phyloP scores from a whole-genome alignment of 2,329 filamentous ascomycete genomes.

The Lachnellula arida region DNA sequence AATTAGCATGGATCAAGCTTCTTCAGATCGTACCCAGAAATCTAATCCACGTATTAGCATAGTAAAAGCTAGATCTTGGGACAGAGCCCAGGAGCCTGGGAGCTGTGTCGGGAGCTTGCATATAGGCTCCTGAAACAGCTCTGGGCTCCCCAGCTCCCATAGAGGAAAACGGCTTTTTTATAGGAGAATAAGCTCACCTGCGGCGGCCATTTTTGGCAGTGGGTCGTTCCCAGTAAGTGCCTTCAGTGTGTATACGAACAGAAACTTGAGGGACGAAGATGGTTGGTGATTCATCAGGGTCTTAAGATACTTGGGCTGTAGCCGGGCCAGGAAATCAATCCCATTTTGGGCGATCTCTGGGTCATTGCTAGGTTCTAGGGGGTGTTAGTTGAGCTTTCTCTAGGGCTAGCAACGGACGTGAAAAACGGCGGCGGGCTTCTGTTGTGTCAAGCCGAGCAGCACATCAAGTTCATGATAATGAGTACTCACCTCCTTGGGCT shows the following conservation, averaged over 20 bases:
- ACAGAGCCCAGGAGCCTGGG: too few species aligned
- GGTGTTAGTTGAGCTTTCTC: constrained; percentile 4
- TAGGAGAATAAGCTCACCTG: too few species aligned
- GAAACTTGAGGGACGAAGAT: constrained; percentile 53
- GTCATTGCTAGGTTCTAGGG: constrained; percentile 54
- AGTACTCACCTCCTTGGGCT: constrained; percentile 50
- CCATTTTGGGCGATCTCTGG: constrained; percentile 68
- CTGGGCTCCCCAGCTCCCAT: too few species aligned
- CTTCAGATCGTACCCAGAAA: not conserved
- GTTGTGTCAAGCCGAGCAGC: too few species aligned
- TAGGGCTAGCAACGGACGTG: too few species aligned
- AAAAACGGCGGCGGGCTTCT: too few species aligned
- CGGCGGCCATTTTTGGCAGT: constrained; percentile 59
- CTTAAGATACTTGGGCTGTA: constrained; percentile 57
- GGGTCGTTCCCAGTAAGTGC: constrained; percentile 68
- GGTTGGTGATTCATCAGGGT: constrained; percentile 57
- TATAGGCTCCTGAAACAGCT: too few species aligned
- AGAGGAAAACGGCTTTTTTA: too few species aligned
- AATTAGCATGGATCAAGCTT: not conserved
- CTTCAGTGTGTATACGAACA: constrained; percentile 68
- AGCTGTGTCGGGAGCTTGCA: too few species aligned
- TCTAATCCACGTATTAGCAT: too few species aligned
- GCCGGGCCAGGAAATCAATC: constrained; percentile 65
- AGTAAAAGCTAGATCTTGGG: too few species aligned
- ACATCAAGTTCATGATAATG: not conserved